Evolutionary conservation across 1,284 basidiomycete species (phyloP).

Genomic region (Ceratobasidium sp.): DNA sequence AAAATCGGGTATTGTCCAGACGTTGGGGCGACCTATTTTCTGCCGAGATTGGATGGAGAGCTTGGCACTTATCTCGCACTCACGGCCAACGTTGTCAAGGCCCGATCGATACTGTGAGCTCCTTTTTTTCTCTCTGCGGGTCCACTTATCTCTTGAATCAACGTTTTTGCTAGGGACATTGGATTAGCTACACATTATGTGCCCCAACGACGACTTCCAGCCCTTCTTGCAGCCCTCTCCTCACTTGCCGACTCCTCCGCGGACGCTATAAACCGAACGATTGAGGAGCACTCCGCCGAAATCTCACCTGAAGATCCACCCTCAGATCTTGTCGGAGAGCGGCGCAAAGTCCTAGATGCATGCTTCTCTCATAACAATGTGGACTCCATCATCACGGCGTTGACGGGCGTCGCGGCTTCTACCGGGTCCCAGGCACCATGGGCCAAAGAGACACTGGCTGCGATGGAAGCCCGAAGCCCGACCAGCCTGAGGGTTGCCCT

Average conservation of each 20-base stretch:
- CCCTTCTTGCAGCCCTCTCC: conserved; percentile 70
- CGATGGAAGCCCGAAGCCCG: conserved; percentile 79
- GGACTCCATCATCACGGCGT: conserved; percentile 72
- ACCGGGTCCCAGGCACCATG: conserved; percentile 68
- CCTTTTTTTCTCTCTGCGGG: conserved; percentile 26
- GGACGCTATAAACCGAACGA: conserved; percentile 62
- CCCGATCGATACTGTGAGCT: conserved; percentile 51
- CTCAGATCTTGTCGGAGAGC: conserved; percentile 66
- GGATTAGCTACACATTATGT: conserved; percentile 94
- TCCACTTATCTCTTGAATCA: neutral
- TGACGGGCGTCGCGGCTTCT: conserved; percentile 61
- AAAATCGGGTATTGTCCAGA: conserved; percentile 87
- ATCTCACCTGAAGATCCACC: conserved; percentile 50
- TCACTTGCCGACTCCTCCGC: conserved; percentile 66
- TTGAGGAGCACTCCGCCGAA: conserved; percentile 64
- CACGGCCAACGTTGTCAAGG: conserved; percentile 78
- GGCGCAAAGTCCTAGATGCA: conserved; percentile 78
- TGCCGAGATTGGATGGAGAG: conserved; percentile 90
- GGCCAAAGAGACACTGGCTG: conserved; percentile 75
- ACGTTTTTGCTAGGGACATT: conserved; percentile 68
- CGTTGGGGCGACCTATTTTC: conserved; percentile 91
- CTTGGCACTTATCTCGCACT: conserved; percentile 94
- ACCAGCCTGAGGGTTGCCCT: conserved; percentile 91
- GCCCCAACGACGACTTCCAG: conserved; percentile 75
- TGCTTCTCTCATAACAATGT: conserved; percentile 78